Evolutionary conservation across 2,329 filamentous ascomycete species (phyloP), one percentile per base, ranked within the genome.

Genomic region (Colletotrichum lini): DNA sequence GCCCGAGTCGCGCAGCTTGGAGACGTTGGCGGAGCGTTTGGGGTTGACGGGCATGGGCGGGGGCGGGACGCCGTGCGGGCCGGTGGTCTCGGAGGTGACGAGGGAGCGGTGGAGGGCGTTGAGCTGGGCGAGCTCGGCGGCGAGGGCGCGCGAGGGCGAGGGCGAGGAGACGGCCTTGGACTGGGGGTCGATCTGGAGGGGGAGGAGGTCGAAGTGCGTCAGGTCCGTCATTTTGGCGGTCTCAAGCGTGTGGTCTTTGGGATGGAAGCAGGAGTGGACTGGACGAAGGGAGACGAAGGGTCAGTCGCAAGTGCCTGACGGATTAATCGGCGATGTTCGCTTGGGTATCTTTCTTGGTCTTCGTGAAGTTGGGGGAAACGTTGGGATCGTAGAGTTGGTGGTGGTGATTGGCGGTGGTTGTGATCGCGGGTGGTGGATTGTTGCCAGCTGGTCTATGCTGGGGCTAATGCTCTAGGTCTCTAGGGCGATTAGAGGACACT

Each of bases 1-100:
- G 77, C 94, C 96, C 68, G 89, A 89, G 81, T 98, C 96, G 80
- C 95, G 94, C 75, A 98, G 91, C 84, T 98, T 98, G 83, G 87
- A 90, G 82, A 99, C 93, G 79, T 95, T 91, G 45, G 94, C 94
- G 75, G 89, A 92, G 78, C 96, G 94, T 85, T 98, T 98, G 62
- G 94, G 95, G 86, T 98, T 97, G 73, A 98, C 92, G 71, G 95
- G 95, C 52, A 97, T 88, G 0, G 96, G 96, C 0, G 96, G 93
- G 6, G 95, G 95, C 0, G 96, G 96, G 23, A 94, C 86, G 58
- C 84, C 87, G 70, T 89, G 87, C 7, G 92, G 89, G 40, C 85
- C 81, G 23, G 68, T 71, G 23, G 68, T 71, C 54, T 90, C 87
- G 75, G 94, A 89, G 66, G 83, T 82, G 76, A 96, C 86, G 72